Evolutionary conservation across 371 early-diverging fungal genomes (phyloP).

Genomic region (Lichtheimia corymbifera): DNA sequence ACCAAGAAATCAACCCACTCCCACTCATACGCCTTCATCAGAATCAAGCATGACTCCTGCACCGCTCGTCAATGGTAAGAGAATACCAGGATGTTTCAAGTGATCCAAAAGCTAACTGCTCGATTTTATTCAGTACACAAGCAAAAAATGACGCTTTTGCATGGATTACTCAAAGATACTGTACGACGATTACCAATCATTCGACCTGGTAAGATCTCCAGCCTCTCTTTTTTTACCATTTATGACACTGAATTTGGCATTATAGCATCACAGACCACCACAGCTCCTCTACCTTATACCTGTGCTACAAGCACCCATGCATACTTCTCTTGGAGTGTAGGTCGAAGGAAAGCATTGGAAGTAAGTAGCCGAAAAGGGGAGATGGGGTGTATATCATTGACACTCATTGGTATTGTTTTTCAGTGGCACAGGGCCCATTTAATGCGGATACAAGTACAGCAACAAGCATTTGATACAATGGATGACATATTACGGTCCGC

Average conservation of each 20-base stretch:
- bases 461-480: slow-evolving; percentile 26
- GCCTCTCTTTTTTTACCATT: neutral
- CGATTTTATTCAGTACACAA: slow-evolving; percentile 16
- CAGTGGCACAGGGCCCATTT: slow-evolving; percentile 45
- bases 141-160: slow-evolving; percentile 36
- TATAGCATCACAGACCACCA: slow-evolving; percentile 12
- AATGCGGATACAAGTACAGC: slow-evolving; percentile 36
- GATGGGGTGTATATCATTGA: neutral
- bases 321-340: slow-evolving; percentile 38
- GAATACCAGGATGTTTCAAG: too few relatives aligned
- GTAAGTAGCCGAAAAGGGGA: slow-evolving; percentile 11
- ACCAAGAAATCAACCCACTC: slow-evolving; percentile 7
- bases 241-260: neutral
- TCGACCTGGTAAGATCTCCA: slow-evolving; percentile 25
- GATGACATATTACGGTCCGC: slow-evolving; percentile 37
- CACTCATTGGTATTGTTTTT: neutral
- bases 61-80: neutral
- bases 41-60: neutral
- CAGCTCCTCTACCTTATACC: slow-evolving; percentile 26
- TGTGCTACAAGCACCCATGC: slow-evolving; percentile 30
- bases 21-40: neutral
- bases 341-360: slow-evolving; percentile 44
- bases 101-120: neutral
- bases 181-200: slow-evolving; percentile 33
- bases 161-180: slow-evolving; percentile 33